Percentiles rank a stretch among this genome's conserved stretches.
These are phyloP conservation scores for Acrocalymma vagum DNA, from an alignment of 2,329 filamentous ascomycete species.

Conservation along the genomic window DNA sequence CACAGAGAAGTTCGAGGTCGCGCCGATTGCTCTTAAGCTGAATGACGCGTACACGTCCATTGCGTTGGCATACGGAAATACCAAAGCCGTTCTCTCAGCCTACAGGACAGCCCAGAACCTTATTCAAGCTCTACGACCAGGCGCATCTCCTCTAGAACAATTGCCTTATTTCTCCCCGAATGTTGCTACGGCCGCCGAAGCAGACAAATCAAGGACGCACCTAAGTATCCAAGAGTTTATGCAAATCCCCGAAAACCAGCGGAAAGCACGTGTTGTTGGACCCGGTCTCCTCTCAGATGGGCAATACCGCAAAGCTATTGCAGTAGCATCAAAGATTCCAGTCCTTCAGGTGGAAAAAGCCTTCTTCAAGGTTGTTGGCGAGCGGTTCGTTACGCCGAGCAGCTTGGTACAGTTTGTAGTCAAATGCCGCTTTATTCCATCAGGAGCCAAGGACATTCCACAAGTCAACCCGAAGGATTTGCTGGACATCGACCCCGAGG, in stretches of 20 bases:
- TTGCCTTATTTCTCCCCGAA: conserved; percentile 83
- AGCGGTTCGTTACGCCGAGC: conserved; percentile 89
- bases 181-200: conserved; percentile 71
- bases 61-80: conserved; percentile 85
- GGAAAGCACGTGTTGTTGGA: conserved; percentile 75
- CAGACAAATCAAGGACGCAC: conserved; percentile 69
- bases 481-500: conserved; percentile 89
- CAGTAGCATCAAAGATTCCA: conserved; percentile 84
- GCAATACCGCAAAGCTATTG: conserved; percentile 79
- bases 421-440: conserved; percentile 92
- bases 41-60: conserved; percentile 90
- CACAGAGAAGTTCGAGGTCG: conserved; percentile 87
- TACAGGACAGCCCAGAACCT: conserved; percentile 86
- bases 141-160: conserved; percentile 87
- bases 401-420: conserved; percentile 94
- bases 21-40: conserved; percentile 83
- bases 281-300: conserved; percentile 74
- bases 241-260: conserved; percentile 77
- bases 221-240: conserved; percentile 88
- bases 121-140: conserved; percentile 87
- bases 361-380: conserved; percentile 98
- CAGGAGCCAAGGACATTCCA: conserved; percentile 79
- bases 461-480: conserved; percentile 80
- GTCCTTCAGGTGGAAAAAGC: conserved; percentile 86
- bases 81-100: conserved; percentile 80